phyloP scores from a whole-genome alignment of 2,329 filamentous ascomycete genomes.

The Pseudogymnoascus sp. region DNA sequence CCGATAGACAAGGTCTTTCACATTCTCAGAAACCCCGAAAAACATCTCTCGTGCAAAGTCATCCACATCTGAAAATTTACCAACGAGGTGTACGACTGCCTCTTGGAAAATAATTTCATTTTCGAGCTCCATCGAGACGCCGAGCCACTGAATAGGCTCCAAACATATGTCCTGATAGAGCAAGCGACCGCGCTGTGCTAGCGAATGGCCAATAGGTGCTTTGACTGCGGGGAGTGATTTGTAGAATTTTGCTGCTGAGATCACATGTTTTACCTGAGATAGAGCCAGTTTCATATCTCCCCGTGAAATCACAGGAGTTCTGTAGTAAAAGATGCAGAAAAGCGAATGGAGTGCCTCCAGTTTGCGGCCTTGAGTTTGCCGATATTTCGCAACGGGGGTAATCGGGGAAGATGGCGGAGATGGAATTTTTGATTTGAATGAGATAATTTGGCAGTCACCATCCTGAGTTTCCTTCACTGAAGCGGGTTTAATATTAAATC shows the following conservation, averaged over 20 bases:
- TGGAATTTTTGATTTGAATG: background rate
- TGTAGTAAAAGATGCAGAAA: constrained; percentile 16
- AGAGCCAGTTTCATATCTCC: constrained; percentile 15
- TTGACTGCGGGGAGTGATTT: too few relatives aligned
- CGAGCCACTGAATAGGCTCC: constrained; percentile 22
- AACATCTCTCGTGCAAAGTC: too few relatives aligned
- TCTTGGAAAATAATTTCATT: constrained; percentile 22
- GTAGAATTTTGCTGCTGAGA: constrained; percentile 13
- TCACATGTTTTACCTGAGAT: constrained; percentile 14
- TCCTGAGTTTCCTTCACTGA: background rate
- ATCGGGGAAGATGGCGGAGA: background rate
- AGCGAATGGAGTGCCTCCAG: constrained; percentile 19
- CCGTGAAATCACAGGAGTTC: constrained; percentile 13
- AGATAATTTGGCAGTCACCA: background rate
- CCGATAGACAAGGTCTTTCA: too few relatives aligned
- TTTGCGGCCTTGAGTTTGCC: background rate
- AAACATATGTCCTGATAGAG: constrained; percentile 17
- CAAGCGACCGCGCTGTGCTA: constrained; percentile 16
- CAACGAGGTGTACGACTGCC: constrained; percentile 23
- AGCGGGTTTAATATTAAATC: background rate
- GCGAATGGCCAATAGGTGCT: constrained; percentile 11
- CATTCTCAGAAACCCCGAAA: too few relatives aligned
- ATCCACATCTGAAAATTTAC: background rate
- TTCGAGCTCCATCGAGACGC: constrained; percentile 14
- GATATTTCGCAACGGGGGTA: background rate